Evolutionary conservation across 805 yeast species (phyloP).

Genomic region (Teunomyces tritomae): DNA sequence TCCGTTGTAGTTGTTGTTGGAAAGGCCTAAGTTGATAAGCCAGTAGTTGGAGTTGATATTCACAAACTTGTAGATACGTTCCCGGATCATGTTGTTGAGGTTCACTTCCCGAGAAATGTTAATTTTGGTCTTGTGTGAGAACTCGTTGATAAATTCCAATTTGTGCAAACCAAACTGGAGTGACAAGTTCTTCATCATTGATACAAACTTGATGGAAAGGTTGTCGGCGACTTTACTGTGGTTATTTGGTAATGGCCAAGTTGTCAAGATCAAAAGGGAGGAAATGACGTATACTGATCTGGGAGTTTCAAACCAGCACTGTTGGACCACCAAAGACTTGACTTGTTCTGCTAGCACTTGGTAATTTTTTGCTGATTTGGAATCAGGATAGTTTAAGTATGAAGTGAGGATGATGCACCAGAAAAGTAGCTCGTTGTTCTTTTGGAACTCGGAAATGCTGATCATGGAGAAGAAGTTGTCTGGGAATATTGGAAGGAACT

Average conservation of each 20-base stretch:
- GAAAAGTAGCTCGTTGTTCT: slow-evolving; percentile 32
- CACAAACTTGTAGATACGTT: slow-evolving; percentile 41
- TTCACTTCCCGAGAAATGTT: slow-evolving; percentile 24
- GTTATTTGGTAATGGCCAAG: slow-evolving; percentile 42
- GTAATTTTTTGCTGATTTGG: slow-evolving; percentile 17
- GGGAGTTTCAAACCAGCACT: slow-evolving; percentile 46
- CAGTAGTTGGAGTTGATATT: slow-evolving; percentile 44
- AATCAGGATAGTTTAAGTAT: slow-evolving; percentile 20
- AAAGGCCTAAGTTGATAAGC: slow-evolving; percentile 39
- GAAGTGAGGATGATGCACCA: slow-evolving; percentile 41
- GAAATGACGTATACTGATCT: slow-evolving; percentile 39
- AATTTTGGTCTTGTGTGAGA: slow-evolving; percentile 32
- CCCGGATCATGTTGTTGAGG: slow-evolving; percentile 34
- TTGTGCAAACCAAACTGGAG: slow-evolving; percentile 44
- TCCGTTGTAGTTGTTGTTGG: slow-evolving; percentile 24
- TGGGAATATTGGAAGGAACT: slow-evolving; percentile 30
- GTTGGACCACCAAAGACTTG: slow-evolving; percentile 36
- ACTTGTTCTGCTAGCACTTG: slow-evolving; percentile 28
- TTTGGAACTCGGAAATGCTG: slow-evolving; percentile 11
- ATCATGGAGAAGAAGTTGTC: slow-evolving; percentile 15
- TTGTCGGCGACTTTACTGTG: slow-evolving; percentile 26
- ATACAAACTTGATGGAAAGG: slow-evolving; percentile 33
- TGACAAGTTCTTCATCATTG: slow-evolving; percentile 38
- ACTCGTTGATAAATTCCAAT: slow-evolving; percentile 39
- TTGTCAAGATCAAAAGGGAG: slow-evolving; percentile 40